Evolutionary conservation across 179 eudicot species (phyloP).

Genomic region (Beta lomatogona): DNA sequence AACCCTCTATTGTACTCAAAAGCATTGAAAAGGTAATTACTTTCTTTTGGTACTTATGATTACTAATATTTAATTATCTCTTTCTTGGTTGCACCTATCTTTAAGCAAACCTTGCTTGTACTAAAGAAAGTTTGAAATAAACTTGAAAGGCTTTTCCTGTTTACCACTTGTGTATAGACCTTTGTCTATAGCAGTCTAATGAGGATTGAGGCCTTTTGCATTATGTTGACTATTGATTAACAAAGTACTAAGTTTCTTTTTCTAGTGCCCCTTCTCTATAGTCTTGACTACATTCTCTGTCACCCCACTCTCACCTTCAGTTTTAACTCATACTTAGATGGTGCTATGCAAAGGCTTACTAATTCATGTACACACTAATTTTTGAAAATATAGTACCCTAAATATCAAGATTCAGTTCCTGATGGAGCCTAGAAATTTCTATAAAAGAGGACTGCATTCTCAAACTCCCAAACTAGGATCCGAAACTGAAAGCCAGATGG

Average conservation of each 20-base stretch:
- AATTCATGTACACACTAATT: neutral
- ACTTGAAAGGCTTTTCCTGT: neutral
- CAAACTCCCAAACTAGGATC: neutral
- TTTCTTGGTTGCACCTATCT: neutral
- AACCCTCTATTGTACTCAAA: conserved; percentile 65
- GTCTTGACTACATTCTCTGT: neutral
- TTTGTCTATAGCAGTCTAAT: neutral
- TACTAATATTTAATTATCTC: neutral
- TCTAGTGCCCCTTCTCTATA: neutral
- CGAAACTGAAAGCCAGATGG: neutral
- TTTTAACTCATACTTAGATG: neutral
- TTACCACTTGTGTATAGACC: neutral
- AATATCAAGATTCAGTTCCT: neutral
- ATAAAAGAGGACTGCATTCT: neutral
- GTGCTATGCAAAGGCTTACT: neutral
- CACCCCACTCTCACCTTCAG: neutral
- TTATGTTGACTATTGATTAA: neutral
- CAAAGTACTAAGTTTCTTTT: neutral
- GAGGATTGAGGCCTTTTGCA: neutral
- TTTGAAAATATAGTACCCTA: neutral
- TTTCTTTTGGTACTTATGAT: neutral
- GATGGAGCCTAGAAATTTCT: neutral
- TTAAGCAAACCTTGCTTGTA: neutral
- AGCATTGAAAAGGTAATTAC: conserved; percentile 61
- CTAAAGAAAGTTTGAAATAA: neutral